Evolutionary conservation across 2,329 filamentous ascomycete genomes (phyloP).

Genomic region (Cladophialophora carrionii): DNA sequence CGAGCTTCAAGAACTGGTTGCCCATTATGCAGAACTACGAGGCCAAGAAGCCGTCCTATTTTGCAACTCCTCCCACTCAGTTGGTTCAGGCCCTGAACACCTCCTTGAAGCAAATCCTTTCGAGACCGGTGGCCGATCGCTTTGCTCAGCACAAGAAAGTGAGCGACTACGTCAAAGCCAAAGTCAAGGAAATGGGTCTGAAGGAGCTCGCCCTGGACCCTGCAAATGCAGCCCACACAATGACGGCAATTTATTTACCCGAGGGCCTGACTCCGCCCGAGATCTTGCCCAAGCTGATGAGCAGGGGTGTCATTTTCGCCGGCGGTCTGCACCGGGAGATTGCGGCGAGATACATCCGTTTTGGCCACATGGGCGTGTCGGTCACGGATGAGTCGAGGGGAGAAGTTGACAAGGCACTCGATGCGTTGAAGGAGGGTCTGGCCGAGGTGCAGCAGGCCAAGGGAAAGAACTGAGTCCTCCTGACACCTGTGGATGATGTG

Average conservation of each 20-base stretch:
- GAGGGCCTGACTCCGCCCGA: constrained; percentile 79
- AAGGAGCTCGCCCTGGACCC: constrained; percentile 83
- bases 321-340: constrained; percentile 96
- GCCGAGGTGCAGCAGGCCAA: constrained; percentile 70
- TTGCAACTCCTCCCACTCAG: constrained; percentile 93
- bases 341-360: constrained; percentile 87
- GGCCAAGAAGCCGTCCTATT: constrained; percentile 95
- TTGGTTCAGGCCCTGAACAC: constrained; percentile 92
- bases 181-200: constrained; percentile 76
- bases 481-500: neutral
- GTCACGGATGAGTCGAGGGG: constrained; percentile 76
- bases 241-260: constrained; percentile 96
- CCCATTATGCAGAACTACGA: constrained; percentile 99
- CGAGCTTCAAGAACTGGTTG: constrained; percentile 95
- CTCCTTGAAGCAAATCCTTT: constrained; percentile 79
- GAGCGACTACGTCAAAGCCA: constrained; percentile 84
- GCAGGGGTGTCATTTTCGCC: constrained; percentile 90
- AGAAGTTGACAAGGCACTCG: constrained; percentile 83
- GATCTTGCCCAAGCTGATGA: constrained; percentile 79
- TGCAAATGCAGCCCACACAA: constrained; percentile 91
- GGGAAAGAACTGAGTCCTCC: constrained; percentile 20
- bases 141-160: constrained; percentile 79
- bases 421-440: constrained; percentile 74
- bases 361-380: constrained; percentile 97
- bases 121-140: constrained; percentile 76